Percentiles rank a stretch among this genome's conserved stretches.
Conservation (phyloP, 768 basidiomycete genomes). For the Kwoniella shandongensis region DNA sequence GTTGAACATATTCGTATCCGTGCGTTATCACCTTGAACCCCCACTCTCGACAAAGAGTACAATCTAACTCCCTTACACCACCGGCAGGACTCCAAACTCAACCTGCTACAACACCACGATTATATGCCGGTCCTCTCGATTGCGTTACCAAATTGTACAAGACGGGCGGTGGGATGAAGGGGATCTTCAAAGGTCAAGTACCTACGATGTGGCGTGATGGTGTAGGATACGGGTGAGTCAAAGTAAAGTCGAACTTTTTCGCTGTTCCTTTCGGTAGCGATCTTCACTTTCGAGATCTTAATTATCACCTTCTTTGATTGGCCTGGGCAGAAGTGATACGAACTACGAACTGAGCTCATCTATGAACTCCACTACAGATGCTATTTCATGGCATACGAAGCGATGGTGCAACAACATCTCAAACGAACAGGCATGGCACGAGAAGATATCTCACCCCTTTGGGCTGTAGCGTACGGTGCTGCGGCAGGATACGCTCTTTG, state of each 20-base stretch:
- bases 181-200: conserved; percentile 89
- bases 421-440: conserved; percentile 53
- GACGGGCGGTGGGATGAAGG: conserved; percentile 67
- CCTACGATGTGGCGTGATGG: conserved; percentile 70
- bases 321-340: too few species aligned
- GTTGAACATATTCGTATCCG: conserved; percentile 97
- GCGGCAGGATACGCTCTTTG: conserved; percentile 80
- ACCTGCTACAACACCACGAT: conserved; percentile 65
- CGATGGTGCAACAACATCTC: conserved; percentile 84
- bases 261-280: too few species aligned
- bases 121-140: conserved; percentile 81
- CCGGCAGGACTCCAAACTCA: conserved; percentile 83
- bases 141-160: conserved; percentile 80
- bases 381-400: conserved; percentile 92
- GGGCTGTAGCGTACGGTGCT: conserved; percentile 83
- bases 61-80: not conserved
- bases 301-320: too few species aligned
- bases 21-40: conserved; percentile 55
- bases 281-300: too few species aligned
- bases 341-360: too few species aligned
- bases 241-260: not conserved
- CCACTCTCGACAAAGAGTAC: not conserved
- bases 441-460: conserved; percentile 73
- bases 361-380: conserved; percentile 64
- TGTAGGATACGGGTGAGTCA: conserved; percentile 52